Evolutionary conservation across 2,329 filamentous ascomycete genomes (phyloP).

Genomic region (Ascochyta pisi): DNA sequence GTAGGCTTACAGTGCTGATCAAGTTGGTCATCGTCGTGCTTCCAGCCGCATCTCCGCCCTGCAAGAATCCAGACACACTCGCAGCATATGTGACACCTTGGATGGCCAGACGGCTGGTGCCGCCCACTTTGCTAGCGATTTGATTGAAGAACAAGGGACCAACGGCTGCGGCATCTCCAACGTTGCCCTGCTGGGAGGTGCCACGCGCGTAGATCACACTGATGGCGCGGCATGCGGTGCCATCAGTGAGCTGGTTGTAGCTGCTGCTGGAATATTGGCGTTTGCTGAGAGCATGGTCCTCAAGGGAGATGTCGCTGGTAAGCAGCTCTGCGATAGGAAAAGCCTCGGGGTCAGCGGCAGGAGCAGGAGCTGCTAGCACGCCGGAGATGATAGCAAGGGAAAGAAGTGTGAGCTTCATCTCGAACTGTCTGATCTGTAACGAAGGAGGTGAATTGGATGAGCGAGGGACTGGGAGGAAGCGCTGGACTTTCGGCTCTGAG

Average conservation of each 20-base stretch:
- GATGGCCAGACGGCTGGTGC: conserved; percentile 53
- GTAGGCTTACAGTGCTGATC: conserved; percentile 35
- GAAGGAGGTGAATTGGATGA: background rate
- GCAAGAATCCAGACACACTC: conserved; percentile 50
- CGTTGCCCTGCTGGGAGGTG: conserved; percentile 59
- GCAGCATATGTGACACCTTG: conserved; percentile 64
- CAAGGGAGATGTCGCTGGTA: conserved; percentile 7
- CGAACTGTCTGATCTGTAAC: background rate
- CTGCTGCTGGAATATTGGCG: conserved; percentile 28
- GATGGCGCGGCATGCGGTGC: conserved; percentile 50
- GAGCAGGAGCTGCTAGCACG: conserved; percentile 17
- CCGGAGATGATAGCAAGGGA: conserved; percentile 15
- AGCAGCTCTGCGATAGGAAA: conserved; percentile 23
- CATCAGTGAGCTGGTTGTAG: conserved; percentile 34
- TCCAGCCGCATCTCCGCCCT: conserved; percentile 54
- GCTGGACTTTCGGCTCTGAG: conserved; percentile 3
- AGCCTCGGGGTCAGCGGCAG: conserved; percentile 8
- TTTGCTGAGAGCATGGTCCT: conserved; percentile 23
- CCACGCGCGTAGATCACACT: conserved; percentile 65
- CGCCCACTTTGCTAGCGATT: conserved; percentile 51
- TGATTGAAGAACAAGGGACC: conserved; percentile 57
- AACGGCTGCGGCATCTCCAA: conserved; percentile 55
- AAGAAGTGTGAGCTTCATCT: conserved; percentile 21
- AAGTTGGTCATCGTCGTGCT: conserved; percentile 51
- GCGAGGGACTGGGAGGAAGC: conserved; percentile 3